Evolutionary conservation across 192 early-diverging fungal genomes (phyloP), one percentile per base, ranked within the genome.

Genomic region (Backusella westeae): DNA sequence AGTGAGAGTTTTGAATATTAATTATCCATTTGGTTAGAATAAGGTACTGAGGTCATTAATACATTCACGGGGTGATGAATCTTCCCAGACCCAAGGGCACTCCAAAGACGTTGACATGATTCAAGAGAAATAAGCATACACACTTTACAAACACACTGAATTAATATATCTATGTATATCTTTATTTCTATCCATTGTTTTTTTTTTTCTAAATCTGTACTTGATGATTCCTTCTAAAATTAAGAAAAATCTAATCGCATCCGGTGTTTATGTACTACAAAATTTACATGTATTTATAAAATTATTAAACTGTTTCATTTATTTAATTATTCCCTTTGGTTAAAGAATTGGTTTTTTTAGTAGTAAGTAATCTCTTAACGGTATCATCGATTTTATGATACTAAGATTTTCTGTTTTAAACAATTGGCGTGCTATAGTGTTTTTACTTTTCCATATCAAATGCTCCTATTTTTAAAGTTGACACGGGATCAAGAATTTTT

Each of bases 11-110:
- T 63, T 29, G 10, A 63, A 9, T 63, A 63, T 63, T 63, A 29
- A 63, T 63, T 29, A 63, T 63, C 21, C 3, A 63, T 63, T 63
- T 32, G 56, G 23, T 63, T 63, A 71, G 70, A 71, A 71, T 49
- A 71, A 71, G 15, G 70, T 71, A 44, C 7, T 71, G 17, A 71
- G 70, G 17, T 71, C 70, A 26, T 17, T 71, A n/a, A 44, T 71
- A 12, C 36, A 69, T 69, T 39, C 34, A 23, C 36, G 34, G 3
- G 23, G 21, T 49, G 39, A 71, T 41, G 29, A 71, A 17, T 36
- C 35, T 42, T 71, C 29, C 44, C 19, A 49, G 41, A 6, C 14
- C 10, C 34, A 69, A 69, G 34, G 39, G 0, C 23, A 36, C 35
- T 15, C 34, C 35, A 35, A 68, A 68, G 32, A 68, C 19, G 19